Evolutionary conservation across 495 filamentous ascomycete genomes (phyloP), one percentile per base, ranked within the genome.

Genomic region (Hypoxylon rickii): DNA sequence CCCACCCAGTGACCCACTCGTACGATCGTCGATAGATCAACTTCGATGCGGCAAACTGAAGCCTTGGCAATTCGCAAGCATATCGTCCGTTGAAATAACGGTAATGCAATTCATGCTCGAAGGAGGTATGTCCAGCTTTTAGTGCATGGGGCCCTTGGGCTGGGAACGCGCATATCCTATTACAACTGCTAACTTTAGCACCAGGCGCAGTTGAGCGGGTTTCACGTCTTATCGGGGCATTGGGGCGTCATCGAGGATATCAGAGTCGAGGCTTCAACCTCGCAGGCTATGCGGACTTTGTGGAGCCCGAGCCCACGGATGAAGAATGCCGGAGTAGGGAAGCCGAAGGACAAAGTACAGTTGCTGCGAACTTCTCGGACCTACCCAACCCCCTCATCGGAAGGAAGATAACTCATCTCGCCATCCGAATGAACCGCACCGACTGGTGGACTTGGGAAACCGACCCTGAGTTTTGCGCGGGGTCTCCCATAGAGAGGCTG

Each of bases 361-460:
- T n/a, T n/a, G n/a, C n/a, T n/a, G n/a, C n/a, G n/a, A n/a, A n/a
- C n/a, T n/a, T n/a, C n/a, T n/a, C n/a, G n/a, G n/a, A n/a, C n/a
- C n/a, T n/a, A n/a, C n/a, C n/a, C n/a, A 69, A 58, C 40, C 55
- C 42, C 20, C 53, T 61, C 37, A 19, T 60, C 22, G 55, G 66
- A 16, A 64, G 56, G 38, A 66, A 58, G 20, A 60, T 69, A 15
- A 69, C 56, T n/a, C 38, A 55, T 34, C 37, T 69, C 13, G 57
- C 50, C n/a, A 37, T 69, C 18, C 59, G 60, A n/a, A 62, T 69
- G 63, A 46, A 43, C 7, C 66, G 60, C 7, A 66, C 60, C 16
- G 66, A 69, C 24, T 69, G 63, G 66, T 69, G 66, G 66, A 21
- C 56, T 2, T 69, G 63, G 66, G 44, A 40, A 3, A 56, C 44